Conservation (phyloP, 164 flowering plant genomes). For the Buxus sempervirens region DNA sequence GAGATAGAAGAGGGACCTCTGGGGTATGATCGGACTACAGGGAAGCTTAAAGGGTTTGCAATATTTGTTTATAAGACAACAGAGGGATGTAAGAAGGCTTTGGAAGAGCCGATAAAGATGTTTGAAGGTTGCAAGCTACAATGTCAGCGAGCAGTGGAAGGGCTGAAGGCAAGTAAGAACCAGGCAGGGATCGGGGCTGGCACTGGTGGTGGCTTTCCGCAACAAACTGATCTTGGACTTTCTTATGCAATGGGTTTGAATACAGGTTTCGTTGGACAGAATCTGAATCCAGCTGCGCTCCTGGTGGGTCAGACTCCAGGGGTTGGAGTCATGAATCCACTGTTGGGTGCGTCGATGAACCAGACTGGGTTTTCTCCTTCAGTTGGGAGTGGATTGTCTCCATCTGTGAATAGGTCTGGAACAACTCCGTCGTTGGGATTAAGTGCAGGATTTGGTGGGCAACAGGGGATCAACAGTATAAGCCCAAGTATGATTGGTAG, state of each 20-base stretch:
- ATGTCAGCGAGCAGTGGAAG: conserved; percentile 31
- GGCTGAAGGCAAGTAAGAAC: conserved; percentile 4
- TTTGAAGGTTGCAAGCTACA: conserved; percentile 33
- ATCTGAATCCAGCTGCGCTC: conserved; percentile 15
- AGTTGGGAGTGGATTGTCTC: conserved; percentile 20
- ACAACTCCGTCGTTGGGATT: conserved; percentile 13
- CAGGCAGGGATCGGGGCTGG: conserved; percentile 1
- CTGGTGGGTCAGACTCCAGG: conserved; percentile 28
- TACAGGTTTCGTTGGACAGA: conserved; percentile 24
- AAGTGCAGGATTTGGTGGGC: conserved; percentile 25
- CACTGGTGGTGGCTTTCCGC: conserved; percentile 5
- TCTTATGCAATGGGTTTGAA: conserved; percentile 25
- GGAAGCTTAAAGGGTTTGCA: conserved; percentile 39
- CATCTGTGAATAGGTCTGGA: conserved; percentile 18
- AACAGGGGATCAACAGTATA: conserved; percentile 28
- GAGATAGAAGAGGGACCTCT: conserved; percentile 47
- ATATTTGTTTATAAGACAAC: conserved; percentile 34
- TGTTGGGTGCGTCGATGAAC: conserved; percentile 9
- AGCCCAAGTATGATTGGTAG: conserved; percentile 38
- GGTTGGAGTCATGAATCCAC: conserved; percentile 18
- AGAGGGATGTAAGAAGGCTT: conserved; percentile 35
- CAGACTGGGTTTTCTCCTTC: conserved; percentile 12
- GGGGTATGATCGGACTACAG: conserved; percentile 30
- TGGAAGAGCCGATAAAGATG: conserved; percentile 37
- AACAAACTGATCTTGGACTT: conserved; percentile 9